phyloP scores from a whole-genome alignment of 2,329 filamentous ascomycete genomes.

The Immersiporthe knoxdaviesiana region DNA sequence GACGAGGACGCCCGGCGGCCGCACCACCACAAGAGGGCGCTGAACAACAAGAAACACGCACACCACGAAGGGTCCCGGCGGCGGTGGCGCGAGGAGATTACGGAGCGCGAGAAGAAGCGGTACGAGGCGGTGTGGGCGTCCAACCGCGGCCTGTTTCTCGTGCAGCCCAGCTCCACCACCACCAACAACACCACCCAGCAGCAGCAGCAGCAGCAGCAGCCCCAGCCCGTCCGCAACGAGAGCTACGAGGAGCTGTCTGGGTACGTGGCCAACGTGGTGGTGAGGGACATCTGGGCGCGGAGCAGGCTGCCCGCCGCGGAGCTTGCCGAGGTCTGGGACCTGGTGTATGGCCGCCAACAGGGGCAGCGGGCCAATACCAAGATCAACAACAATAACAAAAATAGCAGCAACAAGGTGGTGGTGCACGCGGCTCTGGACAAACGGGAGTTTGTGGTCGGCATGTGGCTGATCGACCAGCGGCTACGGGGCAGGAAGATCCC shows the following conservation, averaged over 20 bases:
- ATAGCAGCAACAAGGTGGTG: no score
- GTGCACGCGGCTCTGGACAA: conserved; percentile 52
- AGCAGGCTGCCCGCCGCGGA: conserved; percentile 69
- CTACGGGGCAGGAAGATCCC: conserved; percentile 81
- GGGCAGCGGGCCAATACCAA: conserved; percentile 59
- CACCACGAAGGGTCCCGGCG: conserved; percentile 77
- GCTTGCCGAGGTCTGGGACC: conserved; percentile 75
- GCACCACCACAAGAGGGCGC: conserved; percentile 53
- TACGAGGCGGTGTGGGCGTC: conserved; percentile 87
- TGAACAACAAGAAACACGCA: conserved; percentile 65
- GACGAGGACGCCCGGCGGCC: conserved; percentile 58
- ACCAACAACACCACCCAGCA: conserved; percentile 27
- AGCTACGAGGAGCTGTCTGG: conserved; percentile 42
- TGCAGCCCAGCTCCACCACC: conserved; percentile 29
- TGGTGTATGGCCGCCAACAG: conserved; percentile 62
- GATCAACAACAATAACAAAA: no score
- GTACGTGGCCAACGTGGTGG: conserved; percentile 68
- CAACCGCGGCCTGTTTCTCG: conserved; percentile 66
- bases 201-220: conserved; percentile 5
- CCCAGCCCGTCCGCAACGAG: conserved; percentile 12
- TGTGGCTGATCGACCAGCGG: conserved; percentile 82
- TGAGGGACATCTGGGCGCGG: conserved; percentile 74
- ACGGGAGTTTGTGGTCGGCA: conserved; percentile 79
- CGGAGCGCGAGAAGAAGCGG: conserved; percentile 71
- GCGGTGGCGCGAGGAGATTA: conserved; percentile 77